Evolutionary conservation across 192 early-diverging fungal genomes (phyloP).

Genomic region (Linnemannia zychae): DNA sequence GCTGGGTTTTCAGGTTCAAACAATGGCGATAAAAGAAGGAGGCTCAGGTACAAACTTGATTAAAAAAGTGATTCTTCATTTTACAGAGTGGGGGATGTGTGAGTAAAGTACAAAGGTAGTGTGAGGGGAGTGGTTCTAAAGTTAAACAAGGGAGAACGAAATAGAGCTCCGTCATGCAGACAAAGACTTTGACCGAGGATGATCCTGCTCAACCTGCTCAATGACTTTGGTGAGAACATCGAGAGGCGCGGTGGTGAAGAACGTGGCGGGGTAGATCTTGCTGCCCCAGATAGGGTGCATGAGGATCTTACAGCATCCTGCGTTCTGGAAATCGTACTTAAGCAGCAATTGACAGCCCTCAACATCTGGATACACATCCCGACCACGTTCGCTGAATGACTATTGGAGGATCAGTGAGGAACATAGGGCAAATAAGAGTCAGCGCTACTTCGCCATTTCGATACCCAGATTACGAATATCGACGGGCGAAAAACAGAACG

Average conservation of each 20-base stretch:
- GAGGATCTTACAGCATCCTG: slow-evolving; percentile 87
- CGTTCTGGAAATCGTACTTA: slow-evolving; percentile 81
- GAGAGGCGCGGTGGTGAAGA: slow-evolving; percentile 84
- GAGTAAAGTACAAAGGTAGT: not conserved
- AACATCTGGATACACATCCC: slow-evolving; percentile 91
- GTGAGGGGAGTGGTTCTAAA: not conserved
- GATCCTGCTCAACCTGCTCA: slow-evolving; percentile 26
- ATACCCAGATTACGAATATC: not conserved
- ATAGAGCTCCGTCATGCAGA: not conserved
- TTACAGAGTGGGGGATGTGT: not conserved
- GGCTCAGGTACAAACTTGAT: not conserved
- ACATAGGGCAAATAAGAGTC: not conserved
- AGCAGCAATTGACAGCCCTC: slow-evolving; percentile 82
- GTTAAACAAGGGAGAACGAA: not conserved
- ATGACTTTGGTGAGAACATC: slow-evolving; percentile 55
- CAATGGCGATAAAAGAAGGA: not conserved
- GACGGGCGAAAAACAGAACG: slow-evolving; percentile 1
- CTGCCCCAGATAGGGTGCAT: slow-evolving; percentile 93
- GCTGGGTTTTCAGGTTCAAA: not conserved
- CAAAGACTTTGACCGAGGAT: not conserved
- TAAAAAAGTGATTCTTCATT: not conserved
- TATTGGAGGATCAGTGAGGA: slow-evolving; percentile 25
- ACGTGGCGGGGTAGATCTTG: slow-evolving; percentile 88
- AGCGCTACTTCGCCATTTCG: not conserved
- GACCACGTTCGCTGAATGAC: slow-evolving; percentile 76